A percentile compares a stretch with the other conserved stretches of the same genome.
These are phyloP conservation scores for Globisporangium paroecandrum DNA, from an alignment of 352 stramenopile species.

Conservation along the genomic window DNA sequence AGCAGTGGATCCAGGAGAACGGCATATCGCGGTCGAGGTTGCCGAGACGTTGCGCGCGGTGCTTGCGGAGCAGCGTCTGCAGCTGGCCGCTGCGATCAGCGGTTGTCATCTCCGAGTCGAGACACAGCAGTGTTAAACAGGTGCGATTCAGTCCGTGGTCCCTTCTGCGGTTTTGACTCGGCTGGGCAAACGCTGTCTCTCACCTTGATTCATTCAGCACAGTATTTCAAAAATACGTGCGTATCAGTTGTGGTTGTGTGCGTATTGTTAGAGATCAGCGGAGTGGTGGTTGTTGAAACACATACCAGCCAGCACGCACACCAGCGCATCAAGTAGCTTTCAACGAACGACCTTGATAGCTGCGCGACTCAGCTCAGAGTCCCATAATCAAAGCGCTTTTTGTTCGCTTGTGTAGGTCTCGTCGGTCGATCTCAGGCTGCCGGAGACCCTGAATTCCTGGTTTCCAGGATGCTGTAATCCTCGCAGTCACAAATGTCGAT, in stretches of 20 bases:
- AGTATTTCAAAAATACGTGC: neutral
- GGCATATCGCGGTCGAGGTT: neutral
- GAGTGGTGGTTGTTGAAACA: neutral
- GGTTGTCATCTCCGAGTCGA: neutral
- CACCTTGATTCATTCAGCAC: neutral
- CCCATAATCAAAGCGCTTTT: neutral
- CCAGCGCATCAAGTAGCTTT: neutral
- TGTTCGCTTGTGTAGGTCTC: neutral
- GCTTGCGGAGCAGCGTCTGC: neutral
- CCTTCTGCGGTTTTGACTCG: neutral
- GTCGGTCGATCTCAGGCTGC: neutral
- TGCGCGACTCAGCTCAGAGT: neutral
- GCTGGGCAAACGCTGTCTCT: neutral
- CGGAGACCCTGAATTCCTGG: neutral
- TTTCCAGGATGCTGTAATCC: neutral
- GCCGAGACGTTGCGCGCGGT: neutral
- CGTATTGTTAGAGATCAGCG: neutral
- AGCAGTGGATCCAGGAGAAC: constrained; percentile 16
- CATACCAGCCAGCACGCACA: neutral
- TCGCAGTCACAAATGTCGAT: neutral
- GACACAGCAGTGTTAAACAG: neutral
- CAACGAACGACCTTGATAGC: neutral
- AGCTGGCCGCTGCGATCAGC: neutral
- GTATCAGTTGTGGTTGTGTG: neutral
- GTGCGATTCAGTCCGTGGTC: neutral